Base-by-base conservation (phyloP, 23 red algal species). In the Gracilaria domingensis region DNA sequence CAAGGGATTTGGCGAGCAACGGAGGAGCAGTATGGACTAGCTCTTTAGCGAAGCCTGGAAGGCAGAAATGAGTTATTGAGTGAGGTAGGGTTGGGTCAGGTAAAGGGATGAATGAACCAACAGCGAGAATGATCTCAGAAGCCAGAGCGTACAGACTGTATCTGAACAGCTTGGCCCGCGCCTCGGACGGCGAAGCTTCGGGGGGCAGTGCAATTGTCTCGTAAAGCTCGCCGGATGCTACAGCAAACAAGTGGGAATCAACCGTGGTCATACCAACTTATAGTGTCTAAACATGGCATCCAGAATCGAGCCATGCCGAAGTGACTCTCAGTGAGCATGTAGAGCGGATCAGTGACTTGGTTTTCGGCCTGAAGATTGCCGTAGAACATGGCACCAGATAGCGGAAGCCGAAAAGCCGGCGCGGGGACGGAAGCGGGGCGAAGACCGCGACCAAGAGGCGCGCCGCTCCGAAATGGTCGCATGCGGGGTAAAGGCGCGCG, bases 91-190 rank as follows among this genome's bases (percentile, higher is more conserved):
- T 53, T 18, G 91, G 96, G 79, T 98, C 96, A 35, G 96, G 85
- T 65, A 98, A 89, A n/a, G 86, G 56, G 34, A 85, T 69, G 69
- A 98, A 98, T 5, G 67, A 79, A 49, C 96, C 96, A 64, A 86
- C 96, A 70, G 88, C 79, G 28, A 98, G 51, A 18, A 81, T 74
- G 60, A 98, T 84, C 40, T 98, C 94, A 45, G 87, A 74, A 49
- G 96, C 89, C 69, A 65, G 74, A 25, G 67, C 82, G 37, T 59
- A 66, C 12, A 65, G 49, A 33, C 80, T 67, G 48, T 80, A 93
- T 71, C 62, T 80, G 58, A 61, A 80, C 8, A 78, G 13, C 60
- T 93, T 93, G 34, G 65, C 60, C 12, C 61, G 78, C 23, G 37
- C 28, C 32, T 72, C 44, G 26, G 82, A 65, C 12, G n/a, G n/a